Conservation (phyloP, 345 rosid genomes). For the Toxicodendron radicans region DNA sequence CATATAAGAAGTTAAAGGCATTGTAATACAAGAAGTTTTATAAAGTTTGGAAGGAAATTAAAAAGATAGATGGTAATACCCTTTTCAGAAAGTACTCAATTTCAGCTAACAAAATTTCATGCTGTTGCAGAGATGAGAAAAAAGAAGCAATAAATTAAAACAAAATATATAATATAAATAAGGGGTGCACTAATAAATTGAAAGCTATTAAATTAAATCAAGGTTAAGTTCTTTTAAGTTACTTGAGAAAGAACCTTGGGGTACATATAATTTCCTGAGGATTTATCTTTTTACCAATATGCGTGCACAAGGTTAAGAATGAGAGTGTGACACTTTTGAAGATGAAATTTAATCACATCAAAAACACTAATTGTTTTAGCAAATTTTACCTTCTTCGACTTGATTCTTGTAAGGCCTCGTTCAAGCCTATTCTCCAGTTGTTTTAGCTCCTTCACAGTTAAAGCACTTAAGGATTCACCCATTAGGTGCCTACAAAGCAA, state of each 20-base stretch:
- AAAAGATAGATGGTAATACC: slow-evolving; percentile 35
- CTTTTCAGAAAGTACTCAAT: slow-evolving; percentile 88
- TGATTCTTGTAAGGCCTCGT: slow-evolving; percentile 85
- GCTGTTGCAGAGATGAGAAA: slow-evolving; percentile 46
- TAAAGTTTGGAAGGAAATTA: neutral
- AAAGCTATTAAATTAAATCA: no score
- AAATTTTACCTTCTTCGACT: slow-evolving; percentile 83
- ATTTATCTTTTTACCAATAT: no score
- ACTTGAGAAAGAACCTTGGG: no score
- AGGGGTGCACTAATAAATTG: no score
- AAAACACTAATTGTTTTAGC: neutral
- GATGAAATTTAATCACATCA: no score
- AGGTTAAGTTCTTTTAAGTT: no score
- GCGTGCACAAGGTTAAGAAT: no score
- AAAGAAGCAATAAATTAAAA: slow-evolving; percentile 3
- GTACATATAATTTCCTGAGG: no score
- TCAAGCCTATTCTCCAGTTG: slow-evolving; percentile 95
- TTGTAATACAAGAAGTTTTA: neutral
- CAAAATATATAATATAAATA: no score
- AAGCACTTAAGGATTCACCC: slow-evolving; percentile 85
- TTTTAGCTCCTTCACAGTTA: slow-evolving; percentile 87
- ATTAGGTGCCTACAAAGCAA: slow-evolving; percentile 64
- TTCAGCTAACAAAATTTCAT: slow-evolving; percentile 89
- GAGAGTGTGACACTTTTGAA: no score
- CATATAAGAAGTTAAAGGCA: neutral